Conservation (phyloP, 2,329 filamentous ascomycete species). For the Xylariaceae sp. region DNA sequence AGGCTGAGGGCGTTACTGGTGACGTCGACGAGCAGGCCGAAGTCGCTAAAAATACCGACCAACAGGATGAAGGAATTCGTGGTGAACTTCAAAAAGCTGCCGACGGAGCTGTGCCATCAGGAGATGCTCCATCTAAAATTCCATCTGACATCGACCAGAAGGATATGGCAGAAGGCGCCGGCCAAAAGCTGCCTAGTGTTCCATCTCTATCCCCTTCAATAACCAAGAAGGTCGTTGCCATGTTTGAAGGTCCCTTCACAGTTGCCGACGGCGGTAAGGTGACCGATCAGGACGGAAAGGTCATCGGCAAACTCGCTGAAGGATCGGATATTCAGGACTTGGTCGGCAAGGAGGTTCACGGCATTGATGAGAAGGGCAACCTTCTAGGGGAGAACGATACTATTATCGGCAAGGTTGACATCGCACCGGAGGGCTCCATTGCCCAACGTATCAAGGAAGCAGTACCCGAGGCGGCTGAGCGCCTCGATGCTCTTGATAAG, state of each 20-base stretch:
- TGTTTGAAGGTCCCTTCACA: constrained; percentile 48
- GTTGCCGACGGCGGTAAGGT: constrained; percentile 53
- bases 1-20: constrained; percentile 17
- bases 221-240: constrained; percentile 38
- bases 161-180: constrained; percentile 10
- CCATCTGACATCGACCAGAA: constrained; percentile 8
- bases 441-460: constrained; percentile 29
- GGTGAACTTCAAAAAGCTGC: no score
- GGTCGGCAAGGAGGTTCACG: constrained; percentile 60
- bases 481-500: constrained; percentile 42
- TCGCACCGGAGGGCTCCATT: constrained; percentile 42
- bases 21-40: constrained; percentile 19
- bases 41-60: constrained; percentile 16
- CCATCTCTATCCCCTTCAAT: constrained; percentile 39
- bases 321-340: constrained; percentile 36
- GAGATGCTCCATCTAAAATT: constrained; percentile 15
- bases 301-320: constrained; percentile 44
- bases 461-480: constrained; percentile 31
- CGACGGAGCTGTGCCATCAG: no score
- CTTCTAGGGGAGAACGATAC: constrained; percentile 62
- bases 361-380: constrained; percentile 61
- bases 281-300: constrained; percentile 53
- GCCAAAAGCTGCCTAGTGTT: constrained; percentile 30
- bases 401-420: constrained; percentile 57
- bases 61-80: no score